These are phyloP conservation scores for Fusarium clavum DNA, from an alignment of 2,329 filamentous ascomycete genomes.

Conservation along the genomic window DNA sequence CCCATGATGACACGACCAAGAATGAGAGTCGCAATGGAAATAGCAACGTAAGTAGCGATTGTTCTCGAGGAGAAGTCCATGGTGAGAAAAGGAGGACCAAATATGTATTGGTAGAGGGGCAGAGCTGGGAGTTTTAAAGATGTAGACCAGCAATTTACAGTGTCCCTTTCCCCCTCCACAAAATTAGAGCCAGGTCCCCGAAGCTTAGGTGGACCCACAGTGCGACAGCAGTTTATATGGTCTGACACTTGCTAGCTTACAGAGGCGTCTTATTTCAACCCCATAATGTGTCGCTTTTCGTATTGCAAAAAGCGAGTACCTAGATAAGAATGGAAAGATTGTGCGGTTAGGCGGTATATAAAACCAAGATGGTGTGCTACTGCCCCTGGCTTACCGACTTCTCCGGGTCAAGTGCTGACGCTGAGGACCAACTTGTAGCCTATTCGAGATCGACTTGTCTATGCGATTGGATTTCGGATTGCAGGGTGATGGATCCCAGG, in stretches of 20 bases:
- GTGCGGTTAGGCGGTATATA: not conserved
- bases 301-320: not conserved
- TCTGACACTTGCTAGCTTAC: not conserved
- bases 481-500: not conserved
- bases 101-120: constrained; percentile 15
- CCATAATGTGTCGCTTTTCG: not conserved
- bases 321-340: not conserved
- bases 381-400: constrained; percentile 1
- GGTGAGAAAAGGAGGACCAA: constrained; percentile 4
- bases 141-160: constrained; percentile 5
- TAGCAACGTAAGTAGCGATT: constrained; percentile 9
- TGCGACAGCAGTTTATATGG: not conserved
- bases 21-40: constrained; percentile 31
- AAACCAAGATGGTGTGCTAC: not conserved
- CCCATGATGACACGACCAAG: constrained; percentile 67
- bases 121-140: constrained; percentile 9
- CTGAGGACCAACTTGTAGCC: not conserved
- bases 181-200: not conserved
- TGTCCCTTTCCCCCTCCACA: not conserved
- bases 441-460: not conserved
- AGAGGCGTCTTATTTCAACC: not conserved
- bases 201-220: not conserved
- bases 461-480: not conserved
- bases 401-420: constrained; percentile 9
- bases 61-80: constrained; percentile 40